Conservation (phyloP, 1,139 yeast species). For the Candida glucosophila region DNA sequence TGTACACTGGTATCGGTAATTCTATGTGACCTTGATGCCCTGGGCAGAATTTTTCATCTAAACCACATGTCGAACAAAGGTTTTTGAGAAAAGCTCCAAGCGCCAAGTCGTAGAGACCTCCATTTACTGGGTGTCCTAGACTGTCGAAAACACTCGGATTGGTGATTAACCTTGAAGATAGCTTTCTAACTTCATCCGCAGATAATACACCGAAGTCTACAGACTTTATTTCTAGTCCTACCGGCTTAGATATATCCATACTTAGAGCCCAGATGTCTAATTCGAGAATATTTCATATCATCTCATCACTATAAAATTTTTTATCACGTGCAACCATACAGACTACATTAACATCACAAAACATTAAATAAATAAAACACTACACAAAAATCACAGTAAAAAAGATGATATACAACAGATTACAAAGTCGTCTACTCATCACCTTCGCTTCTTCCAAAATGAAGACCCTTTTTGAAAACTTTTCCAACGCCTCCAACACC, state of each 20-base stretch:
- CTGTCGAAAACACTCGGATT: constrained; percentile 93
- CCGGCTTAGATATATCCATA: constrained; percentile 95
- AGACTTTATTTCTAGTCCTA: constrained; percentile 86
- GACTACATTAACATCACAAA: constrained; percentile 3
- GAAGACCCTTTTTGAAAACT: constrained; percentile 29
- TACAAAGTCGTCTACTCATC: too few relatives aligned
- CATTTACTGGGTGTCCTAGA: constrained; percentile 88
- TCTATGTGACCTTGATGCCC: constrained; percentile 99
- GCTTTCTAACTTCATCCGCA: constrained; percentile 70
- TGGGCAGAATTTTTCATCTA: constrained; percentile 91
- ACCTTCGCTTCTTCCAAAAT: constrained; percentile 13
- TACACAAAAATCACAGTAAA: constrained; percentile 1
- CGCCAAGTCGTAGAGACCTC: constrained; percentile 90
- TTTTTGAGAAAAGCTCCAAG: constrained; percentile 89
- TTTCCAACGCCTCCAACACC: constrained; percentile 26
- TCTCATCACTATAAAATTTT: background rate
- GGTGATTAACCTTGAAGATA: constrained; percentile 91
- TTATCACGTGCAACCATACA: constrained; percentile 3
- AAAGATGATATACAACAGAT: too few relatives aligned
- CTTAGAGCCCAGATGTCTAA: background rate
- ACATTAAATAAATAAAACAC: constrained; percentile 1
- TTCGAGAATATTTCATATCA: background rate
- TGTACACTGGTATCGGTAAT: constrained; percentile 90
- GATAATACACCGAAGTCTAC: constrained; percentile 88
- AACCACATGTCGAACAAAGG: constrained; percentile 90